Base-by-base conservation (phyloP, 1,284 basidiomycete species). In the Ustilago vetiveriae region DNA sequence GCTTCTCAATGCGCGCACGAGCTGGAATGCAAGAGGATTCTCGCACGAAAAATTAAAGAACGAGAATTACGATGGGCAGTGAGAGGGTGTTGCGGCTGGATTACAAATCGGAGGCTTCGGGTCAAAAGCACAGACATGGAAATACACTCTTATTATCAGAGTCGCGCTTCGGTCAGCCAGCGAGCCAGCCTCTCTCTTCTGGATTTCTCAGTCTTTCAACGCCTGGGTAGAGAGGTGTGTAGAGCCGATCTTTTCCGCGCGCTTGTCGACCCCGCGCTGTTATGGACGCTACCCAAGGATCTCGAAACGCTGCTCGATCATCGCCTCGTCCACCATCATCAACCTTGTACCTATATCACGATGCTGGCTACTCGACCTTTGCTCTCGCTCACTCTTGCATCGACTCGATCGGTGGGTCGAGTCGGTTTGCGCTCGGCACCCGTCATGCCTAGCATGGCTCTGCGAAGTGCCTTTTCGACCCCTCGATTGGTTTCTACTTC, bases 181-280 rank as follows among this genome's bases (percentile, higher is more conserved):
- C n/a, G n/a, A n/a, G n/a, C n/a, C n/a, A n/a, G n/a, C n/a, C n/a
- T n/a, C n/a, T n/a, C n/a, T n/a, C n/a, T n/a, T n/a, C n/a, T n/a
- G n/a, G n/a, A n/a, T n/a, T n/a, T n/a, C n/a, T n/a, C n/a, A n/a
- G n/a, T n/a, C n/a, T n/a, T n/a, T n/a, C n/a, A n/a, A n/a, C n/a
- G n/a, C n/a, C n/a, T n/a, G n/a, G n/a, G n/a, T n/a, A n/a, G n/a
- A n/a, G n/a, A n/a, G n/a, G n/a, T n/a, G n/a, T n/a, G n/a, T n/a
- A 48, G 33, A 48, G 60, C 60, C 60, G 60, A 56, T 52, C 60
- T 63, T 52, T 52, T 54, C 60, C 60, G 60, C 42, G 37, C 57
- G 24, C 17, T 33, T 1, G 10, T 21, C 21, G 36, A 54, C 58
- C 58, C 51, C 51, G 32, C 36, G 45, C 46, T 47, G 4, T 36